A percentile compares a stretch with the other conserved stretches of the same genome.
These are phyloP conservation scores for Colletotrichum aenigma DNA, from an alignment of 2,329 filamentous ascomycete genomes.

Conservation along the genomic window DNA sequence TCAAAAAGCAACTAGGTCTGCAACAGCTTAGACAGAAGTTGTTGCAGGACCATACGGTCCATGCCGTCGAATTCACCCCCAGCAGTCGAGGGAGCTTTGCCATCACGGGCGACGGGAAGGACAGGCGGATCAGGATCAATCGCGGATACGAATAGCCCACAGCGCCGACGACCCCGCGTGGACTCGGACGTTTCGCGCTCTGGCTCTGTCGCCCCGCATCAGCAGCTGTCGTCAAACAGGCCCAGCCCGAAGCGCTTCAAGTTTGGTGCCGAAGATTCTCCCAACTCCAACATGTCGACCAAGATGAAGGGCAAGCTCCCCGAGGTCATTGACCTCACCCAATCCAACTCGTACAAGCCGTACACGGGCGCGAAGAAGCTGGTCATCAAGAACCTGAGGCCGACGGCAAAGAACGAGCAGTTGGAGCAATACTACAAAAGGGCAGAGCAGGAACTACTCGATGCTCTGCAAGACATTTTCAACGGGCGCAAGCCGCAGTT, in stretches of 20 bases:
- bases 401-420: slow-evolving; percentile 60
- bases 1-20: slow-evolving; percentile 10
- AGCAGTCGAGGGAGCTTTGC: slow-evolving; percentile 21
- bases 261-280: slow-evolving; percentile 1
- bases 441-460: slow-evolving; percentile 75
- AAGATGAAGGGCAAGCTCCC: slow-evolving; percentile 44
- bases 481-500: slow-evolving; percentile 62
- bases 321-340: slow-evolving; percentile 39
- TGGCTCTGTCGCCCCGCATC: slow-evolving; percentile 23
- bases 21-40: slow-evolving; percentile 22
- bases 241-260: slow-evolving; percentile 23
- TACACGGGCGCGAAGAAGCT: slow-evolving; percentile 82
- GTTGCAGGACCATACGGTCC: slow-evolving; percentile 22
- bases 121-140: slow-evolving; percentile 1
- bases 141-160: slow-evolving; percentile 32
- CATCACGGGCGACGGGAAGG: slow-evolving; percentile 21
- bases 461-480: slow-evolving; percentile 77
- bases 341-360: slow-evolving; percentile 64
- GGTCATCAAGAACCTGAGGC: slow-evolving; percentile 89
- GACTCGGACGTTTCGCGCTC: slow-evolving; percentile 35
- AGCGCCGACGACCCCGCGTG: slow-evolving; percentile 42
- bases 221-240: slow-evolving; percentile 6
- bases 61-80: slow-evolving; percentile 23
- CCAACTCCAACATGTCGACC: slow-evolving; percentile 21
- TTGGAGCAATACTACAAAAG: slow-evolving; percentile 79